phyloP scores from a whole-genome alignment of 1,284 basidiomycete genomes.

The Trichosporon inkin region DNA sequence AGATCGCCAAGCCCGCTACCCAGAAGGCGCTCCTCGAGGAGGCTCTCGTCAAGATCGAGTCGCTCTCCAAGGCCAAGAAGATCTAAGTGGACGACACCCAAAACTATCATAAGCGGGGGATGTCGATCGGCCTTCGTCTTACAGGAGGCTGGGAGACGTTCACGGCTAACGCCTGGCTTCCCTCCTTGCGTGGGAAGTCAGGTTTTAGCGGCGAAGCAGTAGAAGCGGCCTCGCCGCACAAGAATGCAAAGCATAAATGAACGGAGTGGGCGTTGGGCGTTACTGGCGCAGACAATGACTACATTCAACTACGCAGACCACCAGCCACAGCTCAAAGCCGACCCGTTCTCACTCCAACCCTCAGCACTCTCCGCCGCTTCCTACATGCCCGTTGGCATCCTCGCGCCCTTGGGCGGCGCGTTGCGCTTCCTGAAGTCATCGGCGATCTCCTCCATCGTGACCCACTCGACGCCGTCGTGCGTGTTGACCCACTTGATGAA shows the following conservation, averaged over 20 bases:
- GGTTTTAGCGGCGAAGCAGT: conserved; percentile 11
- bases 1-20: conserved; percentile 82
- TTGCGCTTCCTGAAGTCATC: conserved; percentile 33
- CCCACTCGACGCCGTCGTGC: conserved; percentile 68
- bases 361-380: neutral
- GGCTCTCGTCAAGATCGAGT: conserved; percentile 86
- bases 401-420: conserved; percentile 29
- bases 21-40: conserved; percentile 85
- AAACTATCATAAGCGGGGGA: conserved; percentile 6
- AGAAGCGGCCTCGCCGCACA: conserved; percentile 13
- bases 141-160: neutral
- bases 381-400: conserved; percentile 32
- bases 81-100: conserved; percentile 52
- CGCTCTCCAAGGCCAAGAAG: conserved; percentile 65
- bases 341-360: neutral
- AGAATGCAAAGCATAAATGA: conserved; percentile 17
- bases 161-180: neutral
- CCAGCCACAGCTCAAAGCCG: neutral
- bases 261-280: neutral
- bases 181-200: neutral
- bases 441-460: conserved; percentile 56
- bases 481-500: conserved; percentile 75
- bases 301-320: neutral
- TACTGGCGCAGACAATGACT: neutral
- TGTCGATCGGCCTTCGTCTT: neutral